These are phyloP conservation scores for Lindgomyces ingoldianus DNA, from an alignment of 495 filamentous ascomycete species.

Conservation along the genomic window DNA sequence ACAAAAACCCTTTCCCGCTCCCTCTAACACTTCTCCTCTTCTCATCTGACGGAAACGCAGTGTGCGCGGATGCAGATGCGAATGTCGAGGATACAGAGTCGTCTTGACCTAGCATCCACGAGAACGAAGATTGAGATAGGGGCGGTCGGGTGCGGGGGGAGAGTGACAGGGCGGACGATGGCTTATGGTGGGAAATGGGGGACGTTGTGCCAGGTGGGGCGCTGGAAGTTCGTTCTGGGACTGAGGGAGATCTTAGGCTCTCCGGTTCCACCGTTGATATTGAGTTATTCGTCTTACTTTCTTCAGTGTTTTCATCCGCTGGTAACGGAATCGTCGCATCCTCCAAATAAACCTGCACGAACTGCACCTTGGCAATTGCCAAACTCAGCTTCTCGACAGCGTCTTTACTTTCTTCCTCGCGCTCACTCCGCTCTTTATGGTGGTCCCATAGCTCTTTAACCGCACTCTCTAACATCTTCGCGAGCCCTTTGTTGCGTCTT, in stretches of 20 bases:
- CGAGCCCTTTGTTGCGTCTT: conserved; percentile 70
- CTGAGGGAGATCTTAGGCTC: conserved; percentile 7
- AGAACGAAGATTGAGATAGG: conserved; percentile 82
- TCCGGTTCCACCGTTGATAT: neutral
- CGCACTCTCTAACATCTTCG: conserved; percentile 68
- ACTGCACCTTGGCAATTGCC: conserved; percentile 71
- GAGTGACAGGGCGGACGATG: neutral
- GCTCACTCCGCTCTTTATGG: conserved; percentile 44
- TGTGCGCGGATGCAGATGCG: conserved; percentile 22
- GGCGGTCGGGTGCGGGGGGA: conserved; percentile 52
- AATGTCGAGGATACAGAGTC: too few species aligned
- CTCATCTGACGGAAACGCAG: conserved; percentile 31
- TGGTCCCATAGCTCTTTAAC: conserved; percentile 64
- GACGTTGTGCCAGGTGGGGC: conserved; percentile 14
- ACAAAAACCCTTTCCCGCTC: conserved; percentile 36
- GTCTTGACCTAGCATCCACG: conserved; percentile 88
- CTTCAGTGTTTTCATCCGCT: conserved; percentile 44
- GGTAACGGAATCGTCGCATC: conserved; percentile 61
- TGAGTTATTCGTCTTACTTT: conserved; percentile 16
- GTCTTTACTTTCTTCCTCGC: conserved; percentile 27
- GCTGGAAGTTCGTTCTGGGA: conserved; percentile 22
- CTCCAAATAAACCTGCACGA: conserved; percentile 75
- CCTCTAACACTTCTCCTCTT: conserved; percentile 30
- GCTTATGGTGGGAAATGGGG: neutral
- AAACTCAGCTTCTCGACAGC: conserved; percentile 57